phyloP scores from a whole-genome alignment of 805 yeast species.

The Nakazawaea ambrosiae region DNA sequence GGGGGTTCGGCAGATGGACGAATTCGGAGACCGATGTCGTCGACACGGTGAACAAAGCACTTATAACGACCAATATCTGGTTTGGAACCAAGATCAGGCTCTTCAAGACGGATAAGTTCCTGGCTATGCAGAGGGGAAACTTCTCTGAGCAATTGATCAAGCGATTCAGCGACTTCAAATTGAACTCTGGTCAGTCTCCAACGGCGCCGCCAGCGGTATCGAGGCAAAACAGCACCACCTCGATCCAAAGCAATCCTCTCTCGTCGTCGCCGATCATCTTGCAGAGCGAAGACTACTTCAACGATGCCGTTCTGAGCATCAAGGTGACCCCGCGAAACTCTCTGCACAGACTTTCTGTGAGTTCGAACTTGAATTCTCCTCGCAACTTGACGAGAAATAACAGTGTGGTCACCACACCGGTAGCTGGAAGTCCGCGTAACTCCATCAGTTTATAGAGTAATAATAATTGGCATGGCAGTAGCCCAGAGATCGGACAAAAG shows the following conservation, averaged over 20 bases:
- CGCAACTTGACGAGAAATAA: slow-evolving; percentile 4
- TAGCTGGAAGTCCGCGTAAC: slow-evolving; percentile 9
- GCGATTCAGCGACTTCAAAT: slow-evolving; percentile 38
- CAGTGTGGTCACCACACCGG: slow-evolving; percentile 5
- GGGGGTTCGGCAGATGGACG: slow-evolving; percentile 24
- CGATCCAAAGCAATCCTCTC: slow-evolving; percentile 1
- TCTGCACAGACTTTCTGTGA: slow-evolving; percentile 9
- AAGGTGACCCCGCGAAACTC: slow-evolving; percentile 20
- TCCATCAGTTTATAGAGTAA: slow-evolving; percentile 3
- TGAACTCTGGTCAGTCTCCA: slow-evolving; percentile 13
- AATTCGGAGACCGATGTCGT: slow-evolving; percentile 19
- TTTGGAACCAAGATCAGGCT: slow-evolving; percentile 34
- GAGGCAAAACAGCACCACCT: slow-evolving; percentile 5
- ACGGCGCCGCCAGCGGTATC: slow-evolving; percentile 22
- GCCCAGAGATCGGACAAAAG: too few relatives aligned
- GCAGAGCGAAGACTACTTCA: slow-evolving; percentile 4
- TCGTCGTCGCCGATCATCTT: slow-evolving; percentile 5
- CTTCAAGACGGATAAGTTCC: slow-evolving; percentile 21
- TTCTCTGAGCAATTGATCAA: slow-evolving; percentile 41
- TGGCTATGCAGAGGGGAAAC: slow-evolving; percentile 3
- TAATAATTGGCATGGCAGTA: too few relatives aligned
- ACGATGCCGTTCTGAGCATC: slow-evolving; percentile 13
- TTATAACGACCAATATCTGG: slow-evolving; percentile 34
- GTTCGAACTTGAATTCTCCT: slow-evolving; percentile 7
- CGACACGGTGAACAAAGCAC: slow-evolving; percentile 15